Evolutionary conservation across 192 early-diverging fungal genomes (phyloP).

Genomic region (Backusella circina): DNA sequence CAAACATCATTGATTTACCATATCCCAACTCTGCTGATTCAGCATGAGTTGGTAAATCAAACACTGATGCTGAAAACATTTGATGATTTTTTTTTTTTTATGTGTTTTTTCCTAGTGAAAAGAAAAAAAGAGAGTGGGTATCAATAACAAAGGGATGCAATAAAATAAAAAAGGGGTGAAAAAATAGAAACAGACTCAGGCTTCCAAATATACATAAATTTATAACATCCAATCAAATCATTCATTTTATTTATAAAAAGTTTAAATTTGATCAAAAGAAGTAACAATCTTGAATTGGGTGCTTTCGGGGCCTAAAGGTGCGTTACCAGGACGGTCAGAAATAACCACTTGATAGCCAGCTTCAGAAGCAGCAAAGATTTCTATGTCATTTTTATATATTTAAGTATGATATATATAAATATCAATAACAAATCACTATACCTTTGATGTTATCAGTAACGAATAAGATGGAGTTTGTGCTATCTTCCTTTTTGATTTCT

Average conservation of each 20-base stretch:
- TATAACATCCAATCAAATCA: background rate
- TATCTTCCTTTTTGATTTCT: conserved; percentile 52
- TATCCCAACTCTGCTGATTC: conserved; percentile 35
- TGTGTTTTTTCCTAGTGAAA: background rate
- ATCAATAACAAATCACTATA: too few species aligned
- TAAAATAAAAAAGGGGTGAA: background rate
- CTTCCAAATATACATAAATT: background rate
- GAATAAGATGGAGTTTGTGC: conserved; percentile 64
- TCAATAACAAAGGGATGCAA: background rate
- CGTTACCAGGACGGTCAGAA: conserved; percentile 75
- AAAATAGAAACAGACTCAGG: background rate
- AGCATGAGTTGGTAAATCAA: conserved; percentile 28
- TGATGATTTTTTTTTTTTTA: background rate
- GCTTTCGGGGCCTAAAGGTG: conserved; percentile 35
- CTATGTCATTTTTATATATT: too few species aligned
- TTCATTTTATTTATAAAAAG: background rate
- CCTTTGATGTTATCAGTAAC: conserved; percentile 88
- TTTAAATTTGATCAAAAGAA: conserved; percentile 29
- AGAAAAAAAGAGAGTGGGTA: background rate
- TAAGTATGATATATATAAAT: too few species aligned
- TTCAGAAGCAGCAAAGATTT: conserved; percentile 71
- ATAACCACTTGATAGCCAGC: conserved; percentile 71
- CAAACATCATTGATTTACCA: conserved; percentile 21
- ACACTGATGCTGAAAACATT: conserved; percentile 24
- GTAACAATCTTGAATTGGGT: conserved; percentile 19